Evolutionary conservation across 2,329 filamentous ascomycete species (phyloP).

Genomic region (Thelonectria blattea): DNA sequence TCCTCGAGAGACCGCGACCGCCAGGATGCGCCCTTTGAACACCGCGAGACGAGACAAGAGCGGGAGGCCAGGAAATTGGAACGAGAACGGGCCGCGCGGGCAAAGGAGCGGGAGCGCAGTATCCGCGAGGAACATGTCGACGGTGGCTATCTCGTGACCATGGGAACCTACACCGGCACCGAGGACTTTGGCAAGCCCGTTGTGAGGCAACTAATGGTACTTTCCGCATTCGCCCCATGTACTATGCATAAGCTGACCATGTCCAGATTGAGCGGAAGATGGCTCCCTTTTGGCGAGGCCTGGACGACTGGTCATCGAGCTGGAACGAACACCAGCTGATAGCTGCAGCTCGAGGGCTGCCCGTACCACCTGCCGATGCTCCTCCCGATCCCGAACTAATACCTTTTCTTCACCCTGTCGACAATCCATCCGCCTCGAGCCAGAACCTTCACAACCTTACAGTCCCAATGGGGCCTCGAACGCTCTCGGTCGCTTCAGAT

Average conservation of each 20-base stretch:
- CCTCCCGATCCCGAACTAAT: constrained; percentile 73
- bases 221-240: background rate
- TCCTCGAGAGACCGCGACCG: constrained; percentile 47
- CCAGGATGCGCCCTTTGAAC: constrained; percentile 58
- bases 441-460: constrained; percentile 74
- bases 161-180: constrained; percentile 88
- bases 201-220: constrained; percentile 89
- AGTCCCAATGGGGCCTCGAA: constrained; percentile 78
- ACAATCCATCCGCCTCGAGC: constrained; percentile 54
- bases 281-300: constrained; percentile 93
- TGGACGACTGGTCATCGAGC: constrained; percentile 84
- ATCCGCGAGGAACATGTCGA: constrained; percentile 92
- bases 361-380: constrained; percentile 84
- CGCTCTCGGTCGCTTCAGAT: constrained; percentile 81
- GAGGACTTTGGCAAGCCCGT: constrained; percentile 93
- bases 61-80: constrained; percentile 86
- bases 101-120: constrained; percentile 88
- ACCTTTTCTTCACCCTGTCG: constrained; percentile 52
- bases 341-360: constrained; percentile 82
- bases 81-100: constrained; percentile 74
- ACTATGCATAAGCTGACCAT: constrained; percentile 26
- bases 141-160: constrained; percentile 91
- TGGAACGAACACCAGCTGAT: constrained; percentile 98
- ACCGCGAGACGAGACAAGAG: constrained; percentile 89
- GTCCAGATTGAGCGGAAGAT: constrained; percentile 85